Evolutionary conservation across 1,284 basidiomycete species (phyloP), one percentile per base, ranked within the genome.

Genomic region (Retiboletus flavoniger): DNA sequence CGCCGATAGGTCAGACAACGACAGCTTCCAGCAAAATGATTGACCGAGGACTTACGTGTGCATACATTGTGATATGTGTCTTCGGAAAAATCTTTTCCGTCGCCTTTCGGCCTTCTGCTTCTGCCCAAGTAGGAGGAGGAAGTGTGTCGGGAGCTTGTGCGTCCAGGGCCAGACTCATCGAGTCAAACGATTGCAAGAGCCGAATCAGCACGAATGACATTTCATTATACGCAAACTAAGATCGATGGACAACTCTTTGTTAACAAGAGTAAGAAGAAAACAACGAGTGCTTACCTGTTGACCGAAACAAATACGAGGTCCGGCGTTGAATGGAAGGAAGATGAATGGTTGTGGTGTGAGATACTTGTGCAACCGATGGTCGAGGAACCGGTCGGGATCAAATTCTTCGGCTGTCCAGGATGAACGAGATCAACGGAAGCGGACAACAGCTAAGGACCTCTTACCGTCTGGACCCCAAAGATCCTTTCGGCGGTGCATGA

Each of bases 271-370:
- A 56, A 38, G 39, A 56, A 40, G 45, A 4, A 14, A 34, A 36
- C 8, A 4, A 10, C 1, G 10, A 17, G 7, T 19, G 24, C 42
- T 51, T 29, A 70, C 76, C 65, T 78, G 76, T 59, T 78, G 77
- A 2, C 77, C 77, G 34, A 78, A 68, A 53, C 77, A 68, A 52
- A 78, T 77, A 4, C 78, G 72, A 9, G 78, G 78, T 5, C 78
- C 78, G 0, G 75, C 78, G 55, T 77, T 78, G 68, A 80, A 79
- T 2, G 78, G 78, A 4, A 79, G 67, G 64, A 79, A 80, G 39
- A 78, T 76, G 65, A 64, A 72, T 1, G 67, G 70, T 16, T 67
- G 63, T 31, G 63, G 58, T 28, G 55, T 64, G 38, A 70, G 57
- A 47, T 68, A 62, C 51, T 63, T 64, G 40, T 65, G 59, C 26